phyloP scores from a whole-genome alignment of 257 asterid genomes.

The Rauvolfia tetraphylla region DNA sequence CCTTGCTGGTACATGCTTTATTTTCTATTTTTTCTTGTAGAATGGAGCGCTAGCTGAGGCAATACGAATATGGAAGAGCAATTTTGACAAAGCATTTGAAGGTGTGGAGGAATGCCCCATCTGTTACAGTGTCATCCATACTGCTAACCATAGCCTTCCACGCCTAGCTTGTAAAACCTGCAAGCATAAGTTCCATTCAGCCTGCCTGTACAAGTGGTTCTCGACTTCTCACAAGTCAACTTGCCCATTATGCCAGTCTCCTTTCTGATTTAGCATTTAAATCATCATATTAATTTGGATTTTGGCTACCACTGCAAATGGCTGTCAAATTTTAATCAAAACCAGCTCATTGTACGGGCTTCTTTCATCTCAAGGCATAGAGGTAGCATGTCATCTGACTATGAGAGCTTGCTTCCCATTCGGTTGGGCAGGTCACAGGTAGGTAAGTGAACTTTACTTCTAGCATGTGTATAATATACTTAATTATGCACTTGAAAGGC shows the following conservation, averaged over 20 bases:
- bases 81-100: constrained; percentile 95
- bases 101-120: constrained; percentile 99
- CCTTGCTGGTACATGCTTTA: not conserved
- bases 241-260: constrained; percentile 97
- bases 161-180: constrained; percentile 98
- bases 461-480: not conserved
- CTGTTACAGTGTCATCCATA: constrained; percentile 94
- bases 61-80: constrained; percentile 88
- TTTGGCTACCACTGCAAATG: not conserved
- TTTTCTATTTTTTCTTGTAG: constrained; percentile 32
- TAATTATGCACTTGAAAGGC: too few relatives aligned
- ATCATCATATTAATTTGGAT: not conserved
- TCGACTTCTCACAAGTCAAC: constrained; percentile 98
- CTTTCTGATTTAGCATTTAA: constrained; percentile 49
- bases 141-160: constrained; percentile 86
- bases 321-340: not conserved
- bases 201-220: constrained; percentile 98
- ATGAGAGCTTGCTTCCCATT: not conserved
- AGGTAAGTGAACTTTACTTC: not conserved
- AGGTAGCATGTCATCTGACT: not conserved
- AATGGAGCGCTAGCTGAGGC: constrained; percentile 99
- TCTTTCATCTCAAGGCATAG: not conserved
- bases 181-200: constrained; percentile 95
- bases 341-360: not conserved
- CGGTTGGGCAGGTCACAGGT: not conserved